A percentile compares a stretch with the other conserved stretches of the same genome.
phyloP scores from a whole-genome alignment of 805 yeast species.

The Myxozyma geophila region DNA sequence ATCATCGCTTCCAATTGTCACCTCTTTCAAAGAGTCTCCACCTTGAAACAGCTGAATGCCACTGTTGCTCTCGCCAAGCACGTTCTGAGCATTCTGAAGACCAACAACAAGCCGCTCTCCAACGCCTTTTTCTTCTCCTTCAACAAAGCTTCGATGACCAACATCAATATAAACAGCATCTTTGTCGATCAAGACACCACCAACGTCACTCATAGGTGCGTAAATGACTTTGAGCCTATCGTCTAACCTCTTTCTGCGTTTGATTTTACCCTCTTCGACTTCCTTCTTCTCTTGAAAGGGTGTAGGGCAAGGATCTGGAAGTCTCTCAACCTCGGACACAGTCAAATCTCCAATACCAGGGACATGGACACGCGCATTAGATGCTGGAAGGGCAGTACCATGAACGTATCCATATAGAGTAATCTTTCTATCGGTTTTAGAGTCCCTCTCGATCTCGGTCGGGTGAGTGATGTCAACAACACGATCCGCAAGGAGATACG shows the following conservation, averaged over 20 bases:
- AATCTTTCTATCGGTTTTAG: slow-evolving; percentile 83
- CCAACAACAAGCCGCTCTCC: slow-evolving; percentile 87
- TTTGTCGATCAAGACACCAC: slow-evolving; percentile 94
- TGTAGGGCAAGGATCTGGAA: slow-evolving; percentile 99
- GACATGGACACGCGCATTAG: slow-evolving; percentile 79
- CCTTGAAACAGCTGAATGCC: slow-evolving; percentile 76
- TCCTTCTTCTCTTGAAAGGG: slow-evolving; percentile 87
- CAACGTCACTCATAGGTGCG: slow-evolving; percentile 99
- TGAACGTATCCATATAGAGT: slow-evolving; percentile 94
- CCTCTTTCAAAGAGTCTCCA: slow-evolving; percentile 50
- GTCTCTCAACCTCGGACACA: slow-evolving; percentile 75
- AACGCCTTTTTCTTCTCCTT: slow-evolving; percentile 68
- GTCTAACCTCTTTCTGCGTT: slow-evolving; percentile 85
- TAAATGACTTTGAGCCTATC: slow-evolving; percentile 92
- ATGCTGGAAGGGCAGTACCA: slow-evolving; percentile 80
- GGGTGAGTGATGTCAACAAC: slow-evolving; percentile 95
- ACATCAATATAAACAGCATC: slow-evolving; percentile 96
- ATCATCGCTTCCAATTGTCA: slow-evolving; percentile 48
- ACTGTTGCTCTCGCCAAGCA: slow-evolving; percentile 63
- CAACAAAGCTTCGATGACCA: slow-evolving; percentile 57
- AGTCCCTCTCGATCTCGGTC: slow-evolving; percentile 70
- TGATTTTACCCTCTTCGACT: slow-evolving; percentile 68
- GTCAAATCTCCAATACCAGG: slow-evolving; percentile 94
- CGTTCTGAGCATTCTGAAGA: slow-evolving; percentile 69
- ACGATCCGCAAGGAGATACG: slow-evolving; percentile 88